phyloP scores from a whole-genome alignment of 129 eudicot species.

The Tagetes erecta region DNA sequence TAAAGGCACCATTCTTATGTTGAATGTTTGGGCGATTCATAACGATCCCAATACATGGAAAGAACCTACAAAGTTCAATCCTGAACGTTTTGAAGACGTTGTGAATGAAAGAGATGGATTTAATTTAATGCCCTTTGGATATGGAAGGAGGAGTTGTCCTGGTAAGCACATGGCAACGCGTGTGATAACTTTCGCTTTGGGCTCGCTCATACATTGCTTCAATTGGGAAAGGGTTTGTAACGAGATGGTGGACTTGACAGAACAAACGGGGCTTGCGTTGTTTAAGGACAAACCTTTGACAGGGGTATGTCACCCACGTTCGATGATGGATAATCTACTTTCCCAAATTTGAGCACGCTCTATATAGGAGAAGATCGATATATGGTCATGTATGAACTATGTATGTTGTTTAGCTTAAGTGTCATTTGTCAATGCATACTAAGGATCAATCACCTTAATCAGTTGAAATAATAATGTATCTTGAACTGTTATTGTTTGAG shows the following conservation, averaged over 20 bases:
- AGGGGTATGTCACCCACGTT: slow-evolving; percentile 33
- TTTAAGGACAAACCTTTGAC: slow-evolving; percentile 32
- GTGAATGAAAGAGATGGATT: slow-evolving; percentile 23
- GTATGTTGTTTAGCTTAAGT: slow-evolving; percentile 10
- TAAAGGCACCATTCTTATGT: slow-evolving; percentile 31
- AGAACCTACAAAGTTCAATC: slow-evolving; percentile 27
- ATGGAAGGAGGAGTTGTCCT: slow-evolving; percentile 52
- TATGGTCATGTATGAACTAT: background rate
- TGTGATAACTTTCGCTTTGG: slow-evolving; percentile 36
- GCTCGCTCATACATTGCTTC: slow-evolving; percentile 43
- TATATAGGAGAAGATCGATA: background rate
- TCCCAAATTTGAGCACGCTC: slow-evolving; percentile 22
- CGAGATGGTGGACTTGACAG: slow-evolving; percentile 36
- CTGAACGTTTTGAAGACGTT: slow-evolving; percentile 28
- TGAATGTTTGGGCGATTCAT: slow-evolving; percentile 42
- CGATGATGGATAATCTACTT: slow-evolving; percentile 19
- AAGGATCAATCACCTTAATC: no score
- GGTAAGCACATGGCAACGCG: slow-evolving; percentile 42
- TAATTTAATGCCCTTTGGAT: slow-evolving; percentile 43
- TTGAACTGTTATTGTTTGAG: no score
- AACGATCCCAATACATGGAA: slow-evolving; percentile 33
- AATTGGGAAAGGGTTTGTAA: slow-evolving; percentile 37
- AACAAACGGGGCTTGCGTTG: slow-evolving; percentile 26
- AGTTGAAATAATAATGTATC: no score
- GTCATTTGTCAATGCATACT: no score